These are phyloP conservation scores for Taphrina pruni DNA, from an alignment of 1,139 yeast genomes.

Conservation along the genomic window DNA sequence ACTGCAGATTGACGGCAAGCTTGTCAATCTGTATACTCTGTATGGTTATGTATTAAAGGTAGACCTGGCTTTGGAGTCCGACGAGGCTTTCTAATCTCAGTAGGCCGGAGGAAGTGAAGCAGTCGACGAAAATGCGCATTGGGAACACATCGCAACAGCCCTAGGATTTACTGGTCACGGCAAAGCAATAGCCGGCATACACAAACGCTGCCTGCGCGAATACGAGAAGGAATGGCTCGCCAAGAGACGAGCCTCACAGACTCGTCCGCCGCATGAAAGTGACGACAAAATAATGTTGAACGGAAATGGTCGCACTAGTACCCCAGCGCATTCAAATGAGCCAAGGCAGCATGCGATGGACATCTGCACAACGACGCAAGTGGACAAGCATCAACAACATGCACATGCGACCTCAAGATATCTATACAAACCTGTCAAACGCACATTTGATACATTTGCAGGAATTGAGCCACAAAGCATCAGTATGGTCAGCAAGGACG, in stretches of 20 bases:
- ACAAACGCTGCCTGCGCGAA: constrained; percentile 11
- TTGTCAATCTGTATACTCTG: constrained; percentile 21
- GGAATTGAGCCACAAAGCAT: constrained; percentile 11
- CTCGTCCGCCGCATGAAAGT: not conserved
- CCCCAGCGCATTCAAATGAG: not conserved
- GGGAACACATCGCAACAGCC: constrained; percentile 13
- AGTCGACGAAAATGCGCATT: constrained; percentile 10
- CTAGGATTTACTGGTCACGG: constrained; percentile 27
- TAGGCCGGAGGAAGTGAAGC: constrained; percentile 34
- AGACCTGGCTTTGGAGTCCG: not conserved
- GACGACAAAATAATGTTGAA: not conserved
- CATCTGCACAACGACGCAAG: not conserved
- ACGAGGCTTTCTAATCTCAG: not conserved
- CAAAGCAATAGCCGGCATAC: not conserved
- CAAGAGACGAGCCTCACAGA: constrained; percentile 8
- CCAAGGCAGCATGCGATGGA: not conserved
- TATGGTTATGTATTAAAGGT: constrained; percentile 38
- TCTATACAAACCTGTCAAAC: constrained; percentile 9
- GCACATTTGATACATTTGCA: constrained; percentile 10
- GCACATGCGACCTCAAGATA: not conserved
- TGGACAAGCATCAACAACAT: not conserved
- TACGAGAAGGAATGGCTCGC: constrained; percentile 39
- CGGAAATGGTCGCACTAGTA: not conserved
- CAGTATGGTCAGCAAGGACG: not conserved
- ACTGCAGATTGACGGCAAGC: constrained; percentile 22